Evolutionary conservation across 75 land plant species (phyloP).

Genomic region (Pinus tabuliformis): DNA sequence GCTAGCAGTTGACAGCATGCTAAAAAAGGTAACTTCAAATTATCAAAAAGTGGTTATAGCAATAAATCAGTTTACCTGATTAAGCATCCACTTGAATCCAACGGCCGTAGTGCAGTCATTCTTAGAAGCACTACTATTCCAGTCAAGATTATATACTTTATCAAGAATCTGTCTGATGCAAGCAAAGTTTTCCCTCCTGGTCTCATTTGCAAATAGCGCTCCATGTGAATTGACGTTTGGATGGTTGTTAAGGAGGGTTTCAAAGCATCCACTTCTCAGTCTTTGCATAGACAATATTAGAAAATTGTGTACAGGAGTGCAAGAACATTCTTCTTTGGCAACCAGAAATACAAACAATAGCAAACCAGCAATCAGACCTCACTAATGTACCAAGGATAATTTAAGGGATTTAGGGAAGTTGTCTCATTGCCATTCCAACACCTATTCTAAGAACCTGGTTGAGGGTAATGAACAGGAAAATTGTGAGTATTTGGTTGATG

Average conservation of each 20-base stretch:
- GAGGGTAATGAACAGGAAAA: constrained; percentile 6
- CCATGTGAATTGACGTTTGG: constrained; percentile 89
- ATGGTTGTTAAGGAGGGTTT: constrained; percentile 85
- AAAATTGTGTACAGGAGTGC: constrained; percentile 82
- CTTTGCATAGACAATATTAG: constrained; percentile 84
- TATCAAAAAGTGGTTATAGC: background rate
- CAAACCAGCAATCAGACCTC: background rate
- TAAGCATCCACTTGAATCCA: constrained; percentile 68
- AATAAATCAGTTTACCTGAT: constrained; percentile 31
- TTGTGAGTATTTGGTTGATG: background rate
- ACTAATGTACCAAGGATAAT: background rate
- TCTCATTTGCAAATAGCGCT: constrained; percentile 72
- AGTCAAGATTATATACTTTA: constrained; percentile 47
- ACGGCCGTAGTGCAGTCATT: constrained; percentile 47
- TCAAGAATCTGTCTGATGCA: constrained; percentile 27
- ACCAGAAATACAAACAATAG: background rate
- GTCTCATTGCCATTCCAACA: background rate
- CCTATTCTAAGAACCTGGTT: constrained; percentile 5
- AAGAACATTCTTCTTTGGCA: constrained; percentile 68
- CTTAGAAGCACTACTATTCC: constrained; percentile 50
- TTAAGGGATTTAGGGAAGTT: too few relatives aligned
- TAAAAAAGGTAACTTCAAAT: background rate
- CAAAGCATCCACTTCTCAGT: constrained; percentile 97
- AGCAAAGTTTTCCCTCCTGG: constrained; percentile 53
- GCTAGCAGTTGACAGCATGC: background rate